Evolutionary conservation across 177 flowering plant genomes (phyloP).

Genomic region (Vitis hybrid): DNA sequence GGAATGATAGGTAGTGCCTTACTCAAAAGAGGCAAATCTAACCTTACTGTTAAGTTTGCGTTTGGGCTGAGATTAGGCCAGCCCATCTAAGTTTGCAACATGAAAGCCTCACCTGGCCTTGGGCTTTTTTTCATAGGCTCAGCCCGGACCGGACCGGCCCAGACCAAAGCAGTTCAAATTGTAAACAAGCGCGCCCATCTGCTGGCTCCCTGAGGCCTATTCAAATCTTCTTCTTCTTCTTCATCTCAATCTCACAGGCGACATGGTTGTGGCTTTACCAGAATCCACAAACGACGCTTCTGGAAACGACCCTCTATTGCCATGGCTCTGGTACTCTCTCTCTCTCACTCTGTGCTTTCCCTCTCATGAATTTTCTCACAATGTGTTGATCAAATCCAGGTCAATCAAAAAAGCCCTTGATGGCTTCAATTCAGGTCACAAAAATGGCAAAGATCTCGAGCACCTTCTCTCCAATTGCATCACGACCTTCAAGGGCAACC

Average conservation of each 20-base stretch:
- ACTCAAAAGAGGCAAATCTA: too few species aligned
- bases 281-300: background rate
- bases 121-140: too few species aligned
- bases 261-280: slow-evolving; percentile 5
- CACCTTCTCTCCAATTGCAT: slow-evolving; percentile 53
- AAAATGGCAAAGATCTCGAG: slow-evolving; percentile 26
- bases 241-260: background rate
- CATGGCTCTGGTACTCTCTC: slow-evolving; percentile 30
- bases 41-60: too few species aligned
- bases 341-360: background rate
- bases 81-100: too few species aligned
- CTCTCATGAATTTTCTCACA: background rate
- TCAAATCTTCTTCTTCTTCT: too few species aligned
- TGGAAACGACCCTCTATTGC: slow-evolving; percentile 33
- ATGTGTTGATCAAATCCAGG: slow-evolving; percentile 26
- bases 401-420: slow-evolving; percentile 45
- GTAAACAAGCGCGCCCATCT: too few species aligned
- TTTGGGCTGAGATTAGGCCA: too few species aligned
- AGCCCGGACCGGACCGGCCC: too few species aligned
- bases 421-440: slow-evolving; percentile 22
- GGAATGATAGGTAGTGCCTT: too few species aligned
- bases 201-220: too few species aligned
- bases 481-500: slow-evolving; percentile 45
- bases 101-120: too few species aligned
- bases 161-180: too few species aligned